These are phyloP conservation scores for Talinum fruticosum DNA, from an alignment of 148 eudicot species.

Conservation along the genomic window DNA sequence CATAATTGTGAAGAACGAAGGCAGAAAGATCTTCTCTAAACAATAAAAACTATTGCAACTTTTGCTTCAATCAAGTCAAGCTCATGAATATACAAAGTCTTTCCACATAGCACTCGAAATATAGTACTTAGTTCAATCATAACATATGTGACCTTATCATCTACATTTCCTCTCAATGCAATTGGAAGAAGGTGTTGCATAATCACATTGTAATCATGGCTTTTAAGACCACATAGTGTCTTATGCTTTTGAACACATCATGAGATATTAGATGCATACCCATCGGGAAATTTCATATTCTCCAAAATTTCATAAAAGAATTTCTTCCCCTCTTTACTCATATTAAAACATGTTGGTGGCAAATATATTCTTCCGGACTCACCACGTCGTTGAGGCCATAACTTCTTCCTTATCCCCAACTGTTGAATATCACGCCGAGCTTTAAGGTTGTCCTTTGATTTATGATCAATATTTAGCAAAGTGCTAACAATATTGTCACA, in stretches of 20 bases:
- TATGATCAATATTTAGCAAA: neutral
- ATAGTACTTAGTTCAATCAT: no score
- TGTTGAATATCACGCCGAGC: neutral
- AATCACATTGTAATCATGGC: neutral
- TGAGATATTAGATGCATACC: constrained; percentile 11
- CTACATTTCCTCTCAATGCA: no score
- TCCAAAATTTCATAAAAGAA: neutral
- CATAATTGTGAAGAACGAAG: neutral
- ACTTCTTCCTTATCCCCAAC: neutral
- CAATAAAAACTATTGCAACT: neutral
- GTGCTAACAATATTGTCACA: constrained; percentile 11
- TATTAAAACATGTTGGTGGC: constrained; percentile 1
- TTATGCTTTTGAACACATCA: neutral
- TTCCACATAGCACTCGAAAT: neutral
- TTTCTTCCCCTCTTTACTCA: neutral
- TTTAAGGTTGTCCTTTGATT: neutral
- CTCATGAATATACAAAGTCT: neutral
- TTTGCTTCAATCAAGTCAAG: neutral
- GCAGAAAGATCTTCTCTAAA: neutral
- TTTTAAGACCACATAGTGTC: neutral
- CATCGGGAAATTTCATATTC: constrained; percentile 4
- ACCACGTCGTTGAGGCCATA: constrained; percentile 11
- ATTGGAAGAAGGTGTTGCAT: neutral
- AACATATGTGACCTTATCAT: no score
- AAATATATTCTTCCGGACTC: neutral